Evolutionary conservation across 164 flowering plant genomes (phyloP), one percentile per base, ranked within the genome.

Genomic region (Vitis labrusca): DNA sequence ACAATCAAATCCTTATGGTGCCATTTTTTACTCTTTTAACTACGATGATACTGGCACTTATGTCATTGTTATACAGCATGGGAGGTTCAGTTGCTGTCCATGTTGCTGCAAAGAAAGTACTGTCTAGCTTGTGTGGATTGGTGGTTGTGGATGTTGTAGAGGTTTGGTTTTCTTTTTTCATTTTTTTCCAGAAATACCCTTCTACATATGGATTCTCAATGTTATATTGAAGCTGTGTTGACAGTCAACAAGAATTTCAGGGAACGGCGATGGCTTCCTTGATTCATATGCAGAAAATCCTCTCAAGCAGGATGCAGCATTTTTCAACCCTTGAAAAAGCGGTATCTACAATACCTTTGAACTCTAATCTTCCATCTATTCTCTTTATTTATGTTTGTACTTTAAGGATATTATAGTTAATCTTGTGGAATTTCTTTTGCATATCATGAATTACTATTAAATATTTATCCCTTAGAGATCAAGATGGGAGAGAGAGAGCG

Each of bases 51-150:
- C 54, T 58, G 58, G 62, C 6, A 51, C n/a, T 59, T 53, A 3
- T 66, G 47, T 11, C 50, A 23, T 69, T 50, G 8, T 56, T 32
- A 10, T 78, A 66, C 87, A 95, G 99, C 80, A 93, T 95, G 99
- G 99, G 99, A 73, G 99, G 98, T 47, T 90, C 99, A 51, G 89
- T 95, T 70, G 99, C 97, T 67, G 91, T 96, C 59, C 97, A 96
- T 84, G 88, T 91, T 74, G 97, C 98, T 68, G 91, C 97, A 56
- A 93, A 82, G 83, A 91, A 83, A 78, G 80, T 65, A 73, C 69
- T 96, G 54, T 76, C 84, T 65, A 87, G 70, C 72, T 83, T 96
- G 81, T 85, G 89, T 77, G 99, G 98, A 29, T 72, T 96, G 62
- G 78, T 96, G 64, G 91, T 93, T 61, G 92, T 96, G 72, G 99